Percentiles rank a stretch among this genome's conserved stretches.
phyloP scores from a whole-genome alignment of 2,329 filamentous ascomycete species.

The Microascus cirrosus region DNA sequence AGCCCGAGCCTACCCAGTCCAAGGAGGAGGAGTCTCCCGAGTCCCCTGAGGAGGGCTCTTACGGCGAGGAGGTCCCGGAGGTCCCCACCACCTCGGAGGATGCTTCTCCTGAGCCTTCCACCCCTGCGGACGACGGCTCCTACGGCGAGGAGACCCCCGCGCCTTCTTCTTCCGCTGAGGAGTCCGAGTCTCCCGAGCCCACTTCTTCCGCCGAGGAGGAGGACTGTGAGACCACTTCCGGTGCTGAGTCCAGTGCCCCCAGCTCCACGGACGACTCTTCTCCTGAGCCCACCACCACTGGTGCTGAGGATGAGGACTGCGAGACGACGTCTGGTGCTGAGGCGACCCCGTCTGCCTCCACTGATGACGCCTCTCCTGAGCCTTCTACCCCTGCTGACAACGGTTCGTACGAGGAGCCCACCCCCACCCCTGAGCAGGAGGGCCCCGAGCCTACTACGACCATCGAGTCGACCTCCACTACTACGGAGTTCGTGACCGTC shows the following conservation, averaged over 20 bases:
- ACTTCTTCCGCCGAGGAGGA: constrained; percentile 1
- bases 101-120: constrained; percentile 12
- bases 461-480: constrained; percentile 21
- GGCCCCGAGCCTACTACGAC: constrained; percentile 3
- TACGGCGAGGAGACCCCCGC: constrained; percentile 5
- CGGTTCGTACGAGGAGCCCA: constrained; percentile 20
- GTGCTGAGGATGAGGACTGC: constrained; percentile 10
- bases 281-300: constrained; percentile 12
- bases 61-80: constrained; percentile 21
- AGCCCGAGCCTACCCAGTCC: neutral
- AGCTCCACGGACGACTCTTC: constrained; percentile 18
- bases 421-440: neutral
- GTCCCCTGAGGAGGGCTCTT: constrained; percentile 7
- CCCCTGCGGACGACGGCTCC: constrained; percentile 23
- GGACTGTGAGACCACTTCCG: constrained; percentile 6
- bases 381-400: constrained; percentile 10
- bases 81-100: constrained; percentile 10
- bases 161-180: neutral
- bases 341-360: constrained; percentile 11
- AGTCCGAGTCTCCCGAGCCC: constrained; percentile 5
- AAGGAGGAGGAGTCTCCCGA: neutral
- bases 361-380: neutral
- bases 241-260: constrained; percentile 1
- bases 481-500: constrained; percentile 22
- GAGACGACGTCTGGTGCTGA: constrained; percentile 17